phyloP scores from a whole-genome alignment of 306 rosid genomes.

The Trifolium dubium region DNA sequence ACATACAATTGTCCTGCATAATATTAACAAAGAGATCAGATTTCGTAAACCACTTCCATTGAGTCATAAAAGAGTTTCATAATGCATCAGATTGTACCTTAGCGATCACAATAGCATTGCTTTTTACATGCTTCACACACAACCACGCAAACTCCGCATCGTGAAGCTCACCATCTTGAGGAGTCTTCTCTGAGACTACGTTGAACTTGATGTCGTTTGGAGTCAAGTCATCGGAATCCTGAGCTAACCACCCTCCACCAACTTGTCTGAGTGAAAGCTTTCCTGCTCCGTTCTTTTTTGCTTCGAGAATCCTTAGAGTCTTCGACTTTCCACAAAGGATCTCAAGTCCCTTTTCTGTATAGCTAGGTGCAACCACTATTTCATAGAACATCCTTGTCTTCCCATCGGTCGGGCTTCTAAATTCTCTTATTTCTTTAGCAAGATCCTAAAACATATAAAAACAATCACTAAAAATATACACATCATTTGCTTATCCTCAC shows the following conservation, averaged over 20 bases:
- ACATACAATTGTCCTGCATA: conserved; percentile 81
- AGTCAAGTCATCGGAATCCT: conserved; percentile 81
- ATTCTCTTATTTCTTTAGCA: conserved; percentile 90
- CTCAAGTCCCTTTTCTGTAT: conserved; percentile 85
- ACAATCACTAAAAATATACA: not conserved
- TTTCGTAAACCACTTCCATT: not conserved
- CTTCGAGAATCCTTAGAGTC: conserved; percentile 83
- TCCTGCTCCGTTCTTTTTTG: conserved; percentile 69
- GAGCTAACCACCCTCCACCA: conserved; percentile 98
- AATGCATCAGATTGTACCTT: conserved; percentile 53
- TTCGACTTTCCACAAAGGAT: conserved; percentile 85
- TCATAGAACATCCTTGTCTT: conserved; percentile 97
- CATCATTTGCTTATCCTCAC: not conserved
- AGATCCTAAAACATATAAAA: conserved; percentile 59
- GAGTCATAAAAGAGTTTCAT: conserved; percentile 10
- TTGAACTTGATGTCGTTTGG: conserved; percentile 74
- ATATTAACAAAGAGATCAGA: conserved; percentile 32
- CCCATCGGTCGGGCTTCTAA: conserved; percentile 87
- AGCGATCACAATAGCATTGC: conserved; percentile 90
- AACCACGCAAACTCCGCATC: conserved; percentile 91
- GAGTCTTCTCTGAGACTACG: conserved; percentile 62
- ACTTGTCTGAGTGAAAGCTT: conserved; percentile 93
- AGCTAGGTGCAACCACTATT: conserved; percentile 95
- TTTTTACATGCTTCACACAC: conserved; percentile 93
- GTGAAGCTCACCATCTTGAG: conserved; percentile 62